Base-by-base conservation (phyloP, 768 basidiomycete species). In the Rhodotorula toruloides region DNA sequence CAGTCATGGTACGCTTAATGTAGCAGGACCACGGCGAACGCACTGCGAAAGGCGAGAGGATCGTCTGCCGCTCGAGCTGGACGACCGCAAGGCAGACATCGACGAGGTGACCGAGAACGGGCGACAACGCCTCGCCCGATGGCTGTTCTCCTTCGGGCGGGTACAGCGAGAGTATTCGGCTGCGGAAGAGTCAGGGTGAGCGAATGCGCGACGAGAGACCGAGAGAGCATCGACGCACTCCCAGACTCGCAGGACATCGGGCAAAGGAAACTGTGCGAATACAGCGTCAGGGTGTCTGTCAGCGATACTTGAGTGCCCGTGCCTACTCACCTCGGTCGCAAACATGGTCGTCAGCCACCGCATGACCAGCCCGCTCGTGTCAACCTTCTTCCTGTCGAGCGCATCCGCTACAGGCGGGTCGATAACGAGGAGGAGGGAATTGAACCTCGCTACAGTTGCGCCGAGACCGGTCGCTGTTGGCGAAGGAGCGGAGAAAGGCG, bases 311-410 rank as follows among this genome's bases (percentile, higher is more conserved):
- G 12, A 8, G 44, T 19, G 12, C 44, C 29, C 5, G 8, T 1
- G 6, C 21, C 8, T 39, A 47, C 56, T 29, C 46, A 63, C 61
- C 53, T 67, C 63, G 48, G 54, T 63, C 10, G 71, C 60, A 31
- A 72, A 72, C 10, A 65, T 37, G 0, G 71, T 72, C 40, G 71
- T 72, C 21, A 55, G 12, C 71, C 71, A 72, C 17, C 63, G 39
- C 29, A 72, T 48, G 36, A 59, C 42, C 42, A 68, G 21, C 10
- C 57, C 56, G 13, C 56, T 60, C 4, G 64, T 39, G 9, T 60
- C 58, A 37, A 72, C 36, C 12, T 36, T 43, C 57, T 72, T 72
- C 49, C 60, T 17, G 4, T 68, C 67, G 17, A 72, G 44, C 29
- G 60, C 32, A 2, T 64, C 61, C 4, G 63, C 61, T 7, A 68